A percentile compares a stretch with the other conserved stretches of the same genome.
Conservation (phyloP, 177 flowering plant genomes). For the Vitis hybrid region DNA sequence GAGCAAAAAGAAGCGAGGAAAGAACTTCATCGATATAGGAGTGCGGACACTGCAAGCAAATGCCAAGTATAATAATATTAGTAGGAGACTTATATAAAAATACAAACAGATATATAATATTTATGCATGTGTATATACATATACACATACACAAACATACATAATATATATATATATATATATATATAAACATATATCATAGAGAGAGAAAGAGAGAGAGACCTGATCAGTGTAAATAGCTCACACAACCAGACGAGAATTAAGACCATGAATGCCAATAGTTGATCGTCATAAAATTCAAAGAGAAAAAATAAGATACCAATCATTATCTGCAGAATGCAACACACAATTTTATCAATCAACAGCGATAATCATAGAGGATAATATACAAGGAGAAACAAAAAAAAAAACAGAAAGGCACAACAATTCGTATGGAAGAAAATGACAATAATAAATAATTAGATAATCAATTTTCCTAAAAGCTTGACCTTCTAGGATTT, state of each 20-base stretch:
- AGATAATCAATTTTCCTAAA: not conserved
- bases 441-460: not conserved
- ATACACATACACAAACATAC: not conserved
- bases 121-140: not conserved
- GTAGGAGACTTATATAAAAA: not conserved
- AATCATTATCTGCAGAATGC: conserved; percentile 86
- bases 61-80: conserved; percentile 12
- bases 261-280: conserved; percentile 96
- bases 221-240: conserved; percentile 95
- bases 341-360: not conserved
- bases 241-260: conserved; percentile 97
- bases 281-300: conserved; percentile 98
- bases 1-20: conserved; percentile 97
- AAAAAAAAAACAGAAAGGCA: not conserved
- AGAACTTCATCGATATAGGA: conserved; percentile 96
- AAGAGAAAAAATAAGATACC: conserved; percentile 94
- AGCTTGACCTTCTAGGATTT: too few species aligned
- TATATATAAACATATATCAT: not conserved
- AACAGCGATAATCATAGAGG: not conserved
- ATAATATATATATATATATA: too few species aligned
- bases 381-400: not conserved
- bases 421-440: not conserved
- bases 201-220: conserved; percentile 23
- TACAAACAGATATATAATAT: not conserved
- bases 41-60: conserved; percentile 91